Evolutionary conservation across 2,329 filamentous ascomycete species (phyloP).

Genomic region (Penicillium griseofulvum): DNA sequence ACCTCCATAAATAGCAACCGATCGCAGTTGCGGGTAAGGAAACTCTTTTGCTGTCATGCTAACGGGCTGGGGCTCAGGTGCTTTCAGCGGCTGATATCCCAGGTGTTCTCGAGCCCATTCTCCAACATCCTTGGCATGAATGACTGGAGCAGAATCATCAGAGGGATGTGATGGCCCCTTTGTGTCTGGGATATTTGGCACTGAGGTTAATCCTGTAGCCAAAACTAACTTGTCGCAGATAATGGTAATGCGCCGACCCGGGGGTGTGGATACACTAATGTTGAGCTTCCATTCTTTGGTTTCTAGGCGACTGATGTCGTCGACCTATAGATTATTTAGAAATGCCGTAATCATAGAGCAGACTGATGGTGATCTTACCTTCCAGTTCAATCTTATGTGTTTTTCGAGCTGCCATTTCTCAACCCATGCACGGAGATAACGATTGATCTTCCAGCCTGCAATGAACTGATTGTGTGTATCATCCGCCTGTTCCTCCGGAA

Average conservation of each 20-base stretch:
- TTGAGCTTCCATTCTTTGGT: slow-evolving; percentile 25
- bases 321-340: slow-evolving; percentile 14
- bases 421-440: slow-evolving; percentile 25
- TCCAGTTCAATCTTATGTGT: slow-evolving; percentile 26
- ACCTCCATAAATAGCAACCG: slow-evolving; percentile 25
- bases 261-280: slow-evolving; percentile 5
- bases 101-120: slow-evolving; percentile 21
- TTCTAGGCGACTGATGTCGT: slow-evolving; percentile 19
- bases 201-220: slow-evolving; percentile 28
- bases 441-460: slow-evolving; percentile 27
- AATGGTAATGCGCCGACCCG: slow-evolving; percentile 1
- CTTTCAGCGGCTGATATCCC: slow-evolving; percentile 21
- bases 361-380: slow-evolving; percentile 6
- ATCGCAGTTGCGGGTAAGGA: slow-evolving; percentile 3
- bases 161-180: not conserved
- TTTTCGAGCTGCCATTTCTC: slow-evolving; percentile 22
- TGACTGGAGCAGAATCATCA: not conserved
- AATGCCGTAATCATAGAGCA: not conserved
- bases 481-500: slow-evolving; percentile 11
- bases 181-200: slow-evolving; percentile 21
- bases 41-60: not conserved
- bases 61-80: not conserved
- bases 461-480: slow-evolving; percentile 20
- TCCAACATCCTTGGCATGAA: slow-evolving; percentile 27
- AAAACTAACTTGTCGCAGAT: slow-evolving; percentile 30